These are phyloP conservation scores for Lentinula detonsa DNA, from an alignment of 768 basidiomycete species.

Conservation along the genomic window DNA sequence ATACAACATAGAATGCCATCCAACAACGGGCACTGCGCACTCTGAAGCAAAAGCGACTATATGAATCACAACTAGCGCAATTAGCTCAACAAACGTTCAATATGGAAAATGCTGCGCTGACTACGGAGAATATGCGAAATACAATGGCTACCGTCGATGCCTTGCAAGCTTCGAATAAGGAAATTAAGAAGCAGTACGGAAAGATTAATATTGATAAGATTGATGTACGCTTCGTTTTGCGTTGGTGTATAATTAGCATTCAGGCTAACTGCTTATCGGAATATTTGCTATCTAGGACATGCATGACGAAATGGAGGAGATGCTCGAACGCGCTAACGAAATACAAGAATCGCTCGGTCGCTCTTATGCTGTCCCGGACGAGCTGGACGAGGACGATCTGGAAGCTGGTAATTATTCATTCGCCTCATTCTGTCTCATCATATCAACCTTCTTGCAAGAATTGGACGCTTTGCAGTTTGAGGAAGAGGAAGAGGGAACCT, in stretches of 20 bases:
- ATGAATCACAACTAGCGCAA: slow-evolving; percentile 87
- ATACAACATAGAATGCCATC: slow-evolving; percentile 62
- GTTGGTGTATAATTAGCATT: neutral
- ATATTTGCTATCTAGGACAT: slow-evolving; percentile 52
- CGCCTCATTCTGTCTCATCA: neutral
- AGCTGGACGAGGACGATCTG: slow-evolving; percentile 94
- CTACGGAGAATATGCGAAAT: slow-evolving; percentile 96
- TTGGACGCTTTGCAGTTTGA: slow-evolving; percentile 91
- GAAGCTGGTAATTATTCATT: slow-evolving; percentile 65
- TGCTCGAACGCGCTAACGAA: slow-evolving; percentile 96
- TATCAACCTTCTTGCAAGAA: slow-evolving; percentile 43
- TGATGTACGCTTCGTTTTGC: slow-evolving; percentile 54
- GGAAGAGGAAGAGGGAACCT: slow-evolving; percentile 84
- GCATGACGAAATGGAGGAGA: slow-evolving; percentile 97
- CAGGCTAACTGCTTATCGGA: neutral
- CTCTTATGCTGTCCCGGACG: slow-evolving; percentile 95
- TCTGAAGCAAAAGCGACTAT: slow-evolving; percentile 94
- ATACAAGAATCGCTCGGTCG: slow-evolving; percentile 92
- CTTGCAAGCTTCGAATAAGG: slow-evolving; percentile 94
- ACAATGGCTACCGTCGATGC: slow-evolving; percentile 99
- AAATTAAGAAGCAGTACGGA: slow-evolving; percentile 94
- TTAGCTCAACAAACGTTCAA: slow-evolving; percentile 95
- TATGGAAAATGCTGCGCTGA: slow-evolving; percentile 93
- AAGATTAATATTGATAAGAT: slow-evolving; percentile 98
- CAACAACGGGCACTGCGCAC: slow-evolving; percentile 92